A percentile compares a stretch with the other conserved stretches of the same genome.
Evolutionary conservation across 176 grass and related monocot species (phyloP).

Genomic region (Aegilops speltoides): DNA sequence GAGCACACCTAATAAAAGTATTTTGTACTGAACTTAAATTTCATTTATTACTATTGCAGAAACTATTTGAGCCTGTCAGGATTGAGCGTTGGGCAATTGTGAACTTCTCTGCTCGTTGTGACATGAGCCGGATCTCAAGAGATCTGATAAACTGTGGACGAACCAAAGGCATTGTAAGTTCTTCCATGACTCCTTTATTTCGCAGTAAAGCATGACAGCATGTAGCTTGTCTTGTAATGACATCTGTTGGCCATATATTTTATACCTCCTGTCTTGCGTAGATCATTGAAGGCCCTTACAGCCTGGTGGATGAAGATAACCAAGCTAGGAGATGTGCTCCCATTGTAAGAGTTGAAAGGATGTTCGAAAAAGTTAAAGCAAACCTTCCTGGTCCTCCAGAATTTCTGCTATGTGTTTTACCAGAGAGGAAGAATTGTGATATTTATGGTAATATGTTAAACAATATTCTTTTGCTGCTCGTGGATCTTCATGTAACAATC

Average conservation of each 20-base stretch:
- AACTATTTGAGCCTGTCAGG: constrained; percentile 52
- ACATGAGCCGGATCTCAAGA: constrained; percentile 81
- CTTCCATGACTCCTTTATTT: constrained; percentile 14
- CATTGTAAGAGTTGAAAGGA: constrained; percentile 81
- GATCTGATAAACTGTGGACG: constrained; percentile 81
- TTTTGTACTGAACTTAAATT: constrained; percentile 29
- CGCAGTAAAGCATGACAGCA: constrained; percentile 10
- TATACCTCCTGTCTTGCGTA: constrained; percentile 36
- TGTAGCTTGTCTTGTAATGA: constrained; percentile 15
- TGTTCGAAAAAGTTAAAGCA: constrained; percentile 77
- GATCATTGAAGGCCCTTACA: constrained; percentile 62
- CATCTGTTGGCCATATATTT: constrained; percentile 26
- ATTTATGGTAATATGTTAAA: constrained; percentile 61
- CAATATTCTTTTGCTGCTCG: background rate
- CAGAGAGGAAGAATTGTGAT: constrained; percentile 85
- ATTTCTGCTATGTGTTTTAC: constrained; percentile 95
- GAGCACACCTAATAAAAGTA: background rate
- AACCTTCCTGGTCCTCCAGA: constrained; percentile 52
- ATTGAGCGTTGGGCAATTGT: constrained; percentile 86
- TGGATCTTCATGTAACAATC: constrained; percentile 8
- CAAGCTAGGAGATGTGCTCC: constrained; percentile 62
- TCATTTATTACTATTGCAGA: constrained; percentile 45
- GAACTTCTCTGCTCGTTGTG: constrained; percentile 91
- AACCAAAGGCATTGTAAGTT: constrained; percentile 91
- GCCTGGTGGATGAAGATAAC: constrained; percentile 74